Conservation (phyloP, 371 early-diverging fungal species). For the Rhizopus sp. region DNA sequence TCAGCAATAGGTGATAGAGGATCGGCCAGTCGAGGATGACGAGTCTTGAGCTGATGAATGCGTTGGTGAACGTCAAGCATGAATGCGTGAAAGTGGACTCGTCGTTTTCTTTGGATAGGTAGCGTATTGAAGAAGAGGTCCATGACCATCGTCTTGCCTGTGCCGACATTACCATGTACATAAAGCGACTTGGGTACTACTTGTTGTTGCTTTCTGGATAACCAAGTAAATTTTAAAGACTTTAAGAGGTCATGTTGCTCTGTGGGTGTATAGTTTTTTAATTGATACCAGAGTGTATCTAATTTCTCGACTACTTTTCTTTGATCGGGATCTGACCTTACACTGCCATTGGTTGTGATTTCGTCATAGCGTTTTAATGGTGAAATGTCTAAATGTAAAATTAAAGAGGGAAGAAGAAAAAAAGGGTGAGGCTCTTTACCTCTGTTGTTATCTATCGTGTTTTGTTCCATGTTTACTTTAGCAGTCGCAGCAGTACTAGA, state of each 20-base stretch:
- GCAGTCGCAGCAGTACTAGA: neutral
- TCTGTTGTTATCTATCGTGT: neutral
- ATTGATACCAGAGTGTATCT: slow-evolving; percentile 23
- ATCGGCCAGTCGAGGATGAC: slow-evolving; percentile 55
- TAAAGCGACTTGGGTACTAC: slow-evolving; percentile 67
- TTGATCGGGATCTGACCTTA: slow-evolving; percentile 22
- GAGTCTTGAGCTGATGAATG: slow-evolving; percentile 71
- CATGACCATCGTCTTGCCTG: slow-evolving; percentile 98
- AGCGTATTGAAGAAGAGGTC: slow-evolving; percentile 88
- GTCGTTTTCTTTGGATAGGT: slow-evolving; percentile 69
- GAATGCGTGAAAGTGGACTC: slow-evolving; percentile 95
- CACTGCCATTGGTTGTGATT: slow-evolving; percentile 17
- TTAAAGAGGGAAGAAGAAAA: neutral
- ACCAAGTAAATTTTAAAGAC: neutral
- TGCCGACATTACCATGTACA: slow-evolving; percentile 83
- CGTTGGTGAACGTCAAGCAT: slow-evolving; percentile 92
- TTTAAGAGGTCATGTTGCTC: neutral
- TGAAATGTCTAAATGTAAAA: slow-evolving; percentile 2
- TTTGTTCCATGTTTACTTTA: neutral
- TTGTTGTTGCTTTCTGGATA: neutral
- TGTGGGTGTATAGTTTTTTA: slow-evolving; percentile 20
- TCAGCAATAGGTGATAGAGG: slow-evolving; percentile 83
- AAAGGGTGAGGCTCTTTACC: neutral
- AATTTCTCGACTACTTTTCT: slow-evolving; percentile 21
- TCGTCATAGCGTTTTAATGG: slow-evolving; percentile 27